Base-by-base conservation (phyloP, 176 grass and related monocot genomes). In the Carex myosuroides region DNA sequence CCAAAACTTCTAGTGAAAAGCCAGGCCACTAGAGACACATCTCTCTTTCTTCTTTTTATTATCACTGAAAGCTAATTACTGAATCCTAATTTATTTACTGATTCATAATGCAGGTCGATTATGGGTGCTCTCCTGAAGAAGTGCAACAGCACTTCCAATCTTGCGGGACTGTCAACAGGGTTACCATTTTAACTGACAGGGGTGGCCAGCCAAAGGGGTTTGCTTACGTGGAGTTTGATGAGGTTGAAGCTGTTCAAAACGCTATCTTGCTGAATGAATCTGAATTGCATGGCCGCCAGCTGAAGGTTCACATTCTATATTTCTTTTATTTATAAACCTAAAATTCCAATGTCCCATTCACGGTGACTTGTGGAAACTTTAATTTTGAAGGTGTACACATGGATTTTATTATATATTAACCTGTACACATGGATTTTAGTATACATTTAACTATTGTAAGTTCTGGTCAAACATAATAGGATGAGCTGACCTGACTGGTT, bases 161-260 rank as follows among this genome's bases (percentile, higher is more conserved):
- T 54, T 94, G 92, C 85, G 92, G 89, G 53, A 94, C 87, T 68
- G 33, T 94, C 79, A 94, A 94, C 85, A 84, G 92, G 30, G 92
- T 94, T 60, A 94, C 92, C 42, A 94, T 94, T 70, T 54, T 94
- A 77, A 87, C 92, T 76, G 87, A 94, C 65, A 64, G 79, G 54
- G 76, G 87, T 89, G 92, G 92, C 79, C 87, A 89, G 65, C 92
- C 92, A 18, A 94, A 94, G 81, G 92, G 92, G 56, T 94, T 86
- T 84, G 92, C 92, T 54, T 94, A 94, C 75, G 92, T 94, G 85
- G 92, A 94, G 66, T 94, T 94, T 86, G 85, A 80, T 87, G 89
- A 94, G 81, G 85, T 78, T 81, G 85, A 88, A 54, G 89, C 92
- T 63, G 92, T 94, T 60, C 89, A 91, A 65, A 91, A 91, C 30